Evolutionary conservation across 1,139 yeast species (phyloP), one percentile per base, ranked within the genome.

Genomic region (Kodamaea sp.): DNA sequence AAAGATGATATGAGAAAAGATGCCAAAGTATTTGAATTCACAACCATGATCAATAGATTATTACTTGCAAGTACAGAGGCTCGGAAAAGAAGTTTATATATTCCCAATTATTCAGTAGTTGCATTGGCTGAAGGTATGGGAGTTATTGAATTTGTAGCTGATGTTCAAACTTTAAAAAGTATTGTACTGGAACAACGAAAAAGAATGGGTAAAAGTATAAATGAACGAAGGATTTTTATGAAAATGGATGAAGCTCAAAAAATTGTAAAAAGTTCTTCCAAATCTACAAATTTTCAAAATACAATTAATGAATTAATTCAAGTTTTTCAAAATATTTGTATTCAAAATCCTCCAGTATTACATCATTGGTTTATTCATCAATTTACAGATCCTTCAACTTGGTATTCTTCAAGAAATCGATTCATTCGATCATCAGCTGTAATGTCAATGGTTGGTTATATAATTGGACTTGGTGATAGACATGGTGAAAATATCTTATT

Each of bases 381-480:
- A 39, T 90, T 89, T 53, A 88, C 97, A 0, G 96, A 90, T 48
- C 97, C 98, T 0, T 75, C 82, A 8, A 70, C 79, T 1, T 94
- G 98, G 98, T 83, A 88, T 46, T 73, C 75, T 37, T 87, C 94
- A 1, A 68, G 97, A 41, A 81, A 81, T 35, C 68, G 73, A 24
- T 94, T 78, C 56, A 80, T 87, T 0, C 70, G 96, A 38, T 81
- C 96, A 0, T 68, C 87, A 24, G 97, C 97, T 0, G 98, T 90
- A 0, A 94, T 94, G 98, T 90, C 97, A 0, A 89, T 94, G 70
- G 95, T 92, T 6, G 98, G 99, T 0, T 88, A 86, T 57, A 80
- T 92, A 41, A 70, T 84, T 33, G 94, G 96, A 6, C 72, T 94
- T 36, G 99, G 99, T 15, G 99, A 94, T 60, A 72, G 99, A 25